phyloP scores from a whole-genome alignment of 2,329 filamentous ascomycete species.

The Emmonsia crescens region DNA sequence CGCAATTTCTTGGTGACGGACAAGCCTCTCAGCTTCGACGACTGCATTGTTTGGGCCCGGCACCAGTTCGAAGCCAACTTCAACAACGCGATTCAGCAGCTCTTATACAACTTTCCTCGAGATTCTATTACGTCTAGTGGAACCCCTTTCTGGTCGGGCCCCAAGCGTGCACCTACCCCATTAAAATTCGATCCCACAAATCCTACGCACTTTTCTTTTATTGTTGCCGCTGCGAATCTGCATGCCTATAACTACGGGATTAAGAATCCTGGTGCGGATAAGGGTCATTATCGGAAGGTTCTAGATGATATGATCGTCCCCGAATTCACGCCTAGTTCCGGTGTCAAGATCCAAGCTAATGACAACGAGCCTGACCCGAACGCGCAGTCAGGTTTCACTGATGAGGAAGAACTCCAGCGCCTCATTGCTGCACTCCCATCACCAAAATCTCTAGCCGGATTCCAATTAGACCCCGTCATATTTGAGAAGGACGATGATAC shows the following conservation, averaged over 20 bases:
- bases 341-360: slow-evolving; percentile 92
- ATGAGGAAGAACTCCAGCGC: slow-evolving; percentile 63
- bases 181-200: slow-evolving; percentile 81
- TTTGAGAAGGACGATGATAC: slow-evolving; percentile 99
- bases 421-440: slow-evolving; percentile 64
- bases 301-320: slow-evolving; percentile 89
- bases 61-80: slow-evolving; percentile 93
- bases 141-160: slow-evolving; percentile 93
- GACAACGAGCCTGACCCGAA: slow-evolving; percentile 94
- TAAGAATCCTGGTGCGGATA: slow-evolving; percentile 64
- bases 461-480: slow-evolving; percentile 83
- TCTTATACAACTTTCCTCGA: slow-evolving; percentile 95
- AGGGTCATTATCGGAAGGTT: slow-evolving; percentile 64
- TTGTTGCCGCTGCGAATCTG: slow-evolving; percentile 79
- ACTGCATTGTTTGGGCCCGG: slow-evolving; percentile 93
- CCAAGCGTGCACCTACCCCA: slow-evolving; percentile 88
- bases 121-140: slow-evolving; percentile 81
- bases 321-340: slow-evolving; percentile 81
- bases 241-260: slow-evolving; percentile 98
- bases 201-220: slow-evolving; percentile 74
- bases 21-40: slow-evolving; percentile 83
- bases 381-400: slow-evolving; percentile 53
- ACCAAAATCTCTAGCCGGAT: slow-evolving; percentile 70
- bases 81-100: slow-evolving; percentile 89
- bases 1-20: slow-evolving; percentile 84